Conservation (phyloP, 176 grass and related monocot genomes). For the Chloris gayana region DNA sequence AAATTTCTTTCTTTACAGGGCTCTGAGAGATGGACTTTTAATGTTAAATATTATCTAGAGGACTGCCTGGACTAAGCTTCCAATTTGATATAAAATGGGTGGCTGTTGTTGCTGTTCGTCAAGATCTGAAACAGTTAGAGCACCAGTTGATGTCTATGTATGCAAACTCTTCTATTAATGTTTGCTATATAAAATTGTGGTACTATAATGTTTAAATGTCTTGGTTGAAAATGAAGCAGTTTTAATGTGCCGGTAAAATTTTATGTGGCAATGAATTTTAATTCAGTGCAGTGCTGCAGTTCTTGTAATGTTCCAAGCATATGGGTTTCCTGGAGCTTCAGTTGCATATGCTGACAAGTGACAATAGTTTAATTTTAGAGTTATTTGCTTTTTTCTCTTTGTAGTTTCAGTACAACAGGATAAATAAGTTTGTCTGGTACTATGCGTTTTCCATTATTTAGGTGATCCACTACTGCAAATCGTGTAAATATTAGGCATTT, state of each 20-base stretch:
- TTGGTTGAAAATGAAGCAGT: background rate
- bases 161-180: slow-evolving; percentile 15
- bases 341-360: slow-evolving; percentile 18
- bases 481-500: background rate
- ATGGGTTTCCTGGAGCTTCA: slow-evolving; percentile 2
- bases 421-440: background rate
- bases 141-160: slow-evolving; percentile 74
- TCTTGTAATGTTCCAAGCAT: slow-evolving; percentile 10
- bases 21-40: slow-evolving; percentile 38
- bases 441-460: slow-evolving; percentile 5
- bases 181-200: background rate
- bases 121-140: slow-evolving; percentile 59
- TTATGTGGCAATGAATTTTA: background rate
- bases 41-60: slow-evolving; percentile 45
- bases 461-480: background rate
- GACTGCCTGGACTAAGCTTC: slow-evolving; percentile 33
- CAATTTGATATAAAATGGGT: slow-evolving; percentile 67
- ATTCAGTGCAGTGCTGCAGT: background rate
- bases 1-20: slow-evolving; percentile 41
- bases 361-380: background rate
- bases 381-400: background rate
- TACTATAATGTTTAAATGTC: background rate
- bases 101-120: slow-evolving; percentile 82
- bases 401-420: slow-evolving; percentile 21
- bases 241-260: background rate